These are phyloP conservation scores for Metroxylon sagu DNA, from an alignment of 176 grass and related monocot genomes.

Conservation along the genomic window DNA sequence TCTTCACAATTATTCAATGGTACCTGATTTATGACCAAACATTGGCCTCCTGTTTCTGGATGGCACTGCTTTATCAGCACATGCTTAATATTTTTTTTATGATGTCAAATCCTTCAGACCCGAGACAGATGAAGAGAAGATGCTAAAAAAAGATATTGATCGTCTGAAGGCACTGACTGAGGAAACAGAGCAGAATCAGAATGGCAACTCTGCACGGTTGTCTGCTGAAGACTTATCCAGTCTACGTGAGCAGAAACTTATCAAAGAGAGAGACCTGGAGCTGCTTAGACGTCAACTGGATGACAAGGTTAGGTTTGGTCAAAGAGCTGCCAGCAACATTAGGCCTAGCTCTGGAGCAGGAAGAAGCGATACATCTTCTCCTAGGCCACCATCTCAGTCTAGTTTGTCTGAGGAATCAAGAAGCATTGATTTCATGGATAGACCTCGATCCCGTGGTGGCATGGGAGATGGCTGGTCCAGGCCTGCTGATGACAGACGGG, in stretches of 20 bases:
- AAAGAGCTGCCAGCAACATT: slow-evolving; percentile 13
- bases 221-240: slow-evolving; percentile 8
- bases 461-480: too few species aligned
- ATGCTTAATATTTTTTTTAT: too few species aligned
- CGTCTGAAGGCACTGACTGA: slow-evolving; percentile 36
- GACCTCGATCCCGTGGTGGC: too few species aligned
- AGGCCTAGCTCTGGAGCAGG: slow-evolving; percentile 46
- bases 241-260: slow-evolving; percentile 36
- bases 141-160: slow-evolving; percentile 47
- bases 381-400: slow-evolving; percentile 10
- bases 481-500: too few species aligned
- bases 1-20: too few species aligned
- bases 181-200: slow-evolving; percentile 25
- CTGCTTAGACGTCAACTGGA: slow-evolving; percentile 45
- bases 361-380: slow-evolving; percentile 7
- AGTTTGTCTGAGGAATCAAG: slow-evolving; percentile 21
- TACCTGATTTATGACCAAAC: too few species aligned
- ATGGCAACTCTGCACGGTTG: slow-evolving; percentile 31
- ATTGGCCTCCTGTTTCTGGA: too few species aligned
- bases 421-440: background rate
- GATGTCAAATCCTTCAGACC: too few species aligned
- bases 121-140: slow-evolving; percentile 42
- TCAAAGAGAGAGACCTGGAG: slow-evolving; percentile 46
- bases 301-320: slow-evolving; percentile 36
- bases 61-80: too few species aligned